These are phyloP conservation scores for Erodium moschatum DNA, from an alignment of 441 rosid species.

Conservation along the genomic window DNA sequence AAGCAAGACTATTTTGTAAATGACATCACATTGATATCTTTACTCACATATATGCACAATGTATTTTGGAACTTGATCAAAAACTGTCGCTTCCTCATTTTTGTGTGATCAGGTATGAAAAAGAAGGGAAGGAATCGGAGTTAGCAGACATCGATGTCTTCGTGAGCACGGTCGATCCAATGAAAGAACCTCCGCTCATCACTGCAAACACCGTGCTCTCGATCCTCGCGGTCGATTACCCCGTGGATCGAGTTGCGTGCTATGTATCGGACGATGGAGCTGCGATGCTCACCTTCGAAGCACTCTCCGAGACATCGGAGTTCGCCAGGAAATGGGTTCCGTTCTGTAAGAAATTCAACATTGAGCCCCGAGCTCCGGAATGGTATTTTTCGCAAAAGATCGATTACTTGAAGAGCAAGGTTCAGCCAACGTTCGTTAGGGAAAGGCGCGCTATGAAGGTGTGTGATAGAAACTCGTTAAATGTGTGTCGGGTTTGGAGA, in stretches of 20 bases:
- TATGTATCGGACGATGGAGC: slow-evolving; percentile 65
- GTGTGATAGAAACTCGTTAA: background rate
- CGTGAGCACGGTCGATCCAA: slow-evolving; percentile 94
- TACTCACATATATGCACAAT: no score
- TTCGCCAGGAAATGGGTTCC: slow-evolving; percentile 97
- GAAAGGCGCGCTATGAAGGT: slow-evolving; percentile 97
- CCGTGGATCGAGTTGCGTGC: slow-evolving; percentile 72
- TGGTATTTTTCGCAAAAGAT: slow-evolving; percentile 80
- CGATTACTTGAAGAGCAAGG: slow-evolving; percentile 76
- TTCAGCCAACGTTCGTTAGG: slow-evolving; percentile 62
- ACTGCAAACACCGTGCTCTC: slow-evolving; percentile 96
- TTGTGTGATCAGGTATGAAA: slow-evolving; percentile 53
- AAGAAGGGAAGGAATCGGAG: slow-evolving; percentile 73
- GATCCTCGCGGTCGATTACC: slow-evolving; percentile 91
- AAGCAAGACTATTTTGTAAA: no score
- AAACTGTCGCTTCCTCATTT: no score
- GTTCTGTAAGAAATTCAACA: slow-evolving; percentile 70
- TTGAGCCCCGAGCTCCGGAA: slow-evolving; percentile 97
- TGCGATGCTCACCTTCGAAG: slow-evolving; percentile 96
- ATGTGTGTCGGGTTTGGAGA: no score
- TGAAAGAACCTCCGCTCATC: slow-evolving; percentile 91
- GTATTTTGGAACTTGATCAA: no score
- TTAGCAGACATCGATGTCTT: slow-evolving; percentile 67
- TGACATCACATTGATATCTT: no score
- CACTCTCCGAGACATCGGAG: slow-evolving; percentile 90